Evolutionary conservation across 139 green algal species (phyloP).

Genomic region (Chloropicon primus): DNA sequence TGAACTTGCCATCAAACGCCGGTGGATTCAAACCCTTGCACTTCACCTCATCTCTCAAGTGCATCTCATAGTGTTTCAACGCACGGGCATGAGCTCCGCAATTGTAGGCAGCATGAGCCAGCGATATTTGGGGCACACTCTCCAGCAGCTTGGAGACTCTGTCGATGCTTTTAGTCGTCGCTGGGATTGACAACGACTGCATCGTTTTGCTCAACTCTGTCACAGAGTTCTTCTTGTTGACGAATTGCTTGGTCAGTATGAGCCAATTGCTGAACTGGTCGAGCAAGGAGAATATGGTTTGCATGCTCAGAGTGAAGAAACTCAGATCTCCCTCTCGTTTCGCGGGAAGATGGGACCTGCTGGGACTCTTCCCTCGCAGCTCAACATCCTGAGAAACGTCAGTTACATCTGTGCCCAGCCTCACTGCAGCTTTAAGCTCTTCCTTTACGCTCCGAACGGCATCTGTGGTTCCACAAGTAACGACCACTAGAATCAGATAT

Average conservation of each 20-base stretch:
- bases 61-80: constrained; percentile 71
- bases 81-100: constrained; percentile 70
- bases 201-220: not conserved
- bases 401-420: not conserved
- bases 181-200: not conserved
- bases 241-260: not conserved
- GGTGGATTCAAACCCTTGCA: constrained; percentile 60
- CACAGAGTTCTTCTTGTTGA: not conserved
- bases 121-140: constrained; percentile 23
- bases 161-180: not conserved
- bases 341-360: too few relatives aligned
- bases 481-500: constrained; percentile 35
- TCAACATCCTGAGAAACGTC: too few relatives aligned
- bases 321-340: not conserved
- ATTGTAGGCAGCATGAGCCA: constrained; percentile 39
- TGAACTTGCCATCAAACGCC: constrained; percentile 12
- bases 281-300: constrained; percentile 71
- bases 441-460: not conserved
- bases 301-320: constrained; percentile 28
- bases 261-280: constrained; percentile 65
- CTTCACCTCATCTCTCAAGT: constrained; percentile 35
- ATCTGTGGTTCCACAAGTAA: not conserved
- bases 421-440: not conserved
- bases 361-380: too few relatives aligned
- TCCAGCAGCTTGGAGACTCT: constrained; percentile 39